Percentiles rank a stretch among this genome's conserved stretches.
Conservation (phyloP, 106 monocot species). For the Dioscorea dumetorum region DNA sequence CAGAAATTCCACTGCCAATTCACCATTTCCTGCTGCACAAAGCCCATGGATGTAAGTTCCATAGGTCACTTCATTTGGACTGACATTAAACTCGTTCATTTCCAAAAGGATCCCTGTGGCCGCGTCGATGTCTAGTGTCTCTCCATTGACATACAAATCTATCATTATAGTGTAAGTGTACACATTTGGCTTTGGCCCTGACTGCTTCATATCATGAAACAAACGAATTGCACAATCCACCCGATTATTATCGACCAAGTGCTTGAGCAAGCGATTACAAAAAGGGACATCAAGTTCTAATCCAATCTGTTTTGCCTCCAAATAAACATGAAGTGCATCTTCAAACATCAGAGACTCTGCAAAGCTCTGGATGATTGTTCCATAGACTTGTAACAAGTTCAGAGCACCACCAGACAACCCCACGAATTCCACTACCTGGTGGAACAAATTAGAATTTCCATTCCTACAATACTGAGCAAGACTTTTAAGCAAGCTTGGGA, state of each 20-base stretch:
- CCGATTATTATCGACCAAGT: constrained; percentile 9
- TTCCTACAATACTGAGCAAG: constrained; percentile 5
- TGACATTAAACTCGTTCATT: constrained; percentile 14
- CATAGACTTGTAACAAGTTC: constrained; percentile 14
- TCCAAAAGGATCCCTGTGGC: constrained; percentile 13
- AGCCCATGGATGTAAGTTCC: constrained; percentile 23
- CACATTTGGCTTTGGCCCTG: constrained; percentile 26
- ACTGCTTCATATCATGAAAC: constrained; percentile 18
- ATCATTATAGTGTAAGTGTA: constrained; percentile 34
- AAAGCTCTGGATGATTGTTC: constrained; percentile 2
- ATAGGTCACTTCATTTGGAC: constrained; percentile 20
- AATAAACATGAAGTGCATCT: constrained; percentile 9
- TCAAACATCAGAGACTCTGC: constrained; percentile 10
- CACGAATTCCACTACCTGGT: constrained; percentile 10
- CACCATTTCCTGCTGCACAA: constrained; percentile 13
- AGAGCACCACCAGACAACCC: neutral
- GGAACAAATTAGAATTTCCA: neutral
- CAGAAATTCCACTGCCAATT: constrained; percentile 17
- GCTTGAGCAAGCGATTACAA: constrained; percentile 30
- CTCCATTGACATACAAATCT: constrained; percentile 7
- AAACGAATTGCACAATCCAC: constrained; percentile 3
- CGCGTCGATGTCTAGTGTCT: constrained; percentile 4
- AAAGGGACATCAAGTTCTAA: constrained; percentile 5
- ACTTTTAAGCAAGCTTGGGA: constrained; percentile 7
- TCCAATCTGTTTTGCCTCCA: constrained; percentile 9